Base-by-base conservation (phyloP, 73 alveolate genomes). In the Paramecium octaurelia region DNA sequence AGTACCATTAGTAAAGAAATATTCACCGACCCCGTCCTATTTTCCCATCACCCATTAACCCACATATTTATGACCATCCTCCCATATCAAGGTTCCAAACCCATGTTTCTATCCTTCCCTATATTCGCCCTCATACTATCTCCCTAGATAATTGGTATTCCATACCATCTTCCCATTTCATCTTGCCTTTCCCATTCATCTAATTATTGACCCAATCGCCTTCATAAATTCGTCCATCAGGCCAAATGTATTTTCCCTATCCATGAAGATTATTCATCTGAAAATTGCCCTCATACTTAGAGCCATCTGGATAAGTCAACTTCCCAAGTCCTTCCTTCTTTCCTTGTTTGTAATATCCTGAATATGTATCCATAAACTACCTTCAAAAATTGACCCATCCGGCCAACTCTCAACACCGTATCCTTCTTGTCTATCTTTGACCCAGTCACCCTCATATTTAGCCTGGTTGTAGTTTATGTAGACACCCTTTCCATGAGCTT, bases 91-190 rank as follows among this genome's bases (percentile, higher is more conserved):
- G 10, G 92, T 85, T 20, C 97, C 97, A 11, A 84, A 85, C n/a
- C 97, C 97, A 60, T 95, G 94, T 85, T 89, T 95, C 57, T 31
- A 20, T 54, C 96, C 97, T 36, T 95, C 92, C 68, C 84, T 80
- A 93, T 85, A 93, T 85, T 95, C 97, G 23, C 97, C 97, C 54
- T 92, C 83, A 85, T 95, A 95, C 50, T 31, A 24, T 44, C 92
- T 93, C 23, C 95, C 96, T 75, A 42, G 20, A 75, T 38, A n/a
- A 93, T 92, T 94, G 57, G 35, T 89, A 96, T 57, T 57, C 89
- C 86, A 95, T 96, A 36, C 96, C 97, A 90, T 96, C 99, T 18
- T 97, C 95, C 98, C 98, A 96, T 20, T 83, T 75, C 88, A 95
- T 94, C 29, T 86, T 86, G 0, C 99, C 99, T 43, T 96, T 84